phyloP scores from a whole-genome alignment of 2,329 filamentous ascomycete genomes.

The Phyllosticta ampelicida region DNA sequence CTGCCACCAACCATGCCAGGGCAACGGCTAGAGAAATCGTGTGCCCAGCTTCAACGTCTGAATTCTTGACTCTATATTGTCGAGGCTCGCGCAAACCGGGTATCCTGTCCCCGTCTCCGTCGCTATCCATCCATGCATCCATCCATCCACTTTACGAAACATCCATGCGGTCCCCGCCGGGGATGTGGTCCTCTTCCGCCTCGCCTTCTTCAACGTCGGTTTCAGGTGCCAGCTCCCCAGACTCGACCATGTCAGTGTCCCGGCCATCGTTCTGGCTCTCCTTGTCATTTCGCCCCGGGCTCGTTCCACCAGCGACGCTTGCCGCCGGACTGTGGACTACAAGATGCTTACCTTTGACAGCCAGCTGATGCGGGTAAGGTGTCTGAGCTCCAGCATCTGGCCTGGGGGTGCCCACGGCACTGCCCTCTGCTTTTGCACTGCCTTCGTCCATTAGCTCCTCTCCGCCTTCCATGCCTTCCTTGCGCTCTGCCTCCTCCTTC shows the following conservation, averaged over 20 bases:
- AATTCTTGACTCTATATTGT: not conserved
- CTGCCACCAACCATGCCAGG: not conserved
- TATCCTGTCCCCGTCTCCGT: not conserved
- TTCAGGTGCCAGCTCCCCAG: slow-evolving; percentile 7
- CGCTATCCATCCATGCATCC: no score
- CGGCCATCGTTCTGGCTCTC: slow-evolving; percentile 19
- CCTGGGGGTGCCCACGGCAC: slow-evolving; percentile 35
- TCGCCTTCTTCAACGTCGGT: slow-evolving; percentile 16
- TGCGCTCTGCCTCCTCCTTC: slow-evolving; percentile 84
- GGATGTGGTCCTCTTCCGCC: slow-evolving; percentile 8
- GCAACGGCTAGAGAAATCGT: not conserved
- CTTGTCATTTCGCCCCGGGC: slow-evolving; percentile 19
- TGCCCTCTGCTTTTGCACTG: slow-evolving; percentile 25
- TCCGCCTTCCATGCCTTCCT: slow-evolving; percentile 53
- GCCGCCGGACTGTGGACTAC: slow-evolving; percentile 11
- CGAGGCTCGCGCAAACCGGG: not conserved
- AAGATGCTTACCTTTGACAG: not conserved
- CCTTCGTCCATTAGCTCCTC: slow-evolving; percentile 27
- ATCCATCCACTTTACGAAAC: slow-evolving; percentile 3
- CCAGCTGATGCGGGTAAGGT: not conserved
- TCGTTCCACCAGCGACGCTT: slow-evolving; percentile 20
- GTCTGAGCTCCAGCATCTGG: slow-evolving; percentile 24
- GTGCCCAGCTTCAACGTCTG: not conserved
- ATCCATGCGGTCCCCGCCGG: slow-evolving; percentile 6
- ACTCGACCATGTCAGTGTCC: slow-evolving; percentile 13